Conservation (phyloP, 257 asterid species). For the Solanum etuberosum region DNA sequence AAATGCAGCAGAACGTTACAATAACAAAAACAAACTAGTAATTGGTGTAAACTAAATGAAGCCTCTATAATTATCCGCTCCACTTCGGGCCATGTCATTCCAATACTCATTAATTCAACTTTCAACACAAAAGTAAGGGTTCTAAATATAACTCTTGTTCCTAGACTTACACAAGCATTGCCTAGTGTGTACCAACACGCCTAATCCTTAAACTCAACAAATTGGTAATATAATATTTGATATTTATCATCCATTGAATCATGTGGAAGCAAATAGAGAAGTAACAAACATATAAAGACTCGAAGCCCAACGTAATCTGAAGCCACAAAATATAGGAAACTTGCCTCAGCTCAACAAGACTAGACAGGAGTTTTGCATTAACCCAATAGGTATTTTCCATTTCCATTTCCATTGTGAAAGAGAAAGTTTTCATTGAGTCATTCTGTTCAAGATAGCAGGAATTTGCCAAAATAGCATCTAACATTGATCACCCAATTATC, state of each 20-base stretch:
- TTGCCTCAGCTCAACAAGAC: background rate
- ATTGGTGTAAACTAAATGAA: background rate
- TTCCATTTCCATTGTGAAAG: background rate
- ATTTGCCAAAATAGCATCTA: background rate
- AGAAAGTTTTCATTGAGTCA: background rate
- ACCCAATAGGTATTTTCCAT: background rate
- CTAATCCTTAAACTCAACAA: background rate
- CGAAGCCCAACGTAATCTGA: background rate
- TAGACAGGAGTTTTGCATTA: background rate
- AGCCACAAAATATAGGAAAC: background rate
- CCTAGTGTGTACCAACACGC: background rate
- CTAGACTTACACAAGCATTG: background rate
- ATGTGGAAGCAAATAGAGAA: background rate
- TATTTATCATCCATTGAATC: background rate
- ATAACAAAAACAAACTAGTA: background rate
- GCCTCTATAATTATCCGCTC: background rate
- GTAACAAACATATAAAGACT: background rate
- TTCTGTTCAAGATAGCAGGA: background rate
- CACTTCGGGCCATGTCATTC: background rate
- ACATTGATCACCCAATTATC: background rate
- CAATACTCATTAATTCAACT: background rate
- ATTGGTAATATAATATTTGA: background rate
- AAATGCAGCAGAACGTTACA: background rate
- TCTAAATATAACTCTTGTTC: background rate
- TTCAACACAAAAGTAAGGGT: background rate